Evolutionary conservation across 1,284 basidiomycete species (phyloP), one percentile per base, ranked within the genome.

Genomic region (Boletus mariae): DNA sequence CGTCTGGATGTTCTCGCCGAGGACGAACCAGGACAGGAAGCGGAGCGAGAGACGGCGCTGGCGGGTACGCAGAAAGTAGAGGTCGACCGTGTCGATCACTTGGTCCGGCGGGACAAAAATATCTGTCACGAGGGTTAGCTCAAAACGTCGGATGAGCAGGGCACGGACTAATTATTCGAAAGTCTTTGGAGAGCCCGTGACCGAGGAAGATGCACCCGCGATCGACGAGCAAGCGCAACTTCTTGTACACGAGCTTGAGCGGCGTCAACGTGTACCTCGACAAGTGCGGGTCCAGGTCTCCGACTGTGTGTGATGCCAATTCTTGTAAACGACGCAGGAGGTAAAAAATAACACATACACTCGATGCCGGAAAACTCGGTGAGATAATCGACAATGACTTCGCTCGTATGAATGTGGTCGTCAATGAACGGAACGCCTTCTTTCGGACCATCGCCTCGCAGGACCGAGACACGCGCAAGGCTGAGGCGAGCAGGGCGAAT

Each of bases 171-270:
- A 99, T 98, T 54, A 97, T 99, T 11, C 97, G 82, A 73, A 99
- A 98, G 71, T 99, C 97, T 69, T 98, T 98, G n/a, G 92, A 90
- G n/a, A 99, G 80, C 1, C 97, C 97, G 64, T 99, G 96, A 0
- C 97, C 97, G 52, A 99, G 91, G 65, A 99, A 99, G 58, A 95
- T 89, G 66, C 97, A 99, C 6, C 95, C 95, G 20, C 88, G 79
- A 66, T 99, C 96, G 9, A 99, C 94, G 3, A 99, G 78, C 35
- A 97, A 71, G 2, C 96, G 83, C n/a, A 99, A 76, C 69, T 99
- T 99, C 78, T 98, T 98, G 77, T 99, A 99, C 3, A 95, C 97
- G 2, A 94, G 80, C 68, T 99, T 99, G 54, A 98, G 76, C 0
- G 95, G 94, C 0, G 98, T 97, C 38, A 98, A 77, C 0, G 96